Base-by-base conservation (phyloP, 106 monocot species). In the Posidonia australis region DNA sequence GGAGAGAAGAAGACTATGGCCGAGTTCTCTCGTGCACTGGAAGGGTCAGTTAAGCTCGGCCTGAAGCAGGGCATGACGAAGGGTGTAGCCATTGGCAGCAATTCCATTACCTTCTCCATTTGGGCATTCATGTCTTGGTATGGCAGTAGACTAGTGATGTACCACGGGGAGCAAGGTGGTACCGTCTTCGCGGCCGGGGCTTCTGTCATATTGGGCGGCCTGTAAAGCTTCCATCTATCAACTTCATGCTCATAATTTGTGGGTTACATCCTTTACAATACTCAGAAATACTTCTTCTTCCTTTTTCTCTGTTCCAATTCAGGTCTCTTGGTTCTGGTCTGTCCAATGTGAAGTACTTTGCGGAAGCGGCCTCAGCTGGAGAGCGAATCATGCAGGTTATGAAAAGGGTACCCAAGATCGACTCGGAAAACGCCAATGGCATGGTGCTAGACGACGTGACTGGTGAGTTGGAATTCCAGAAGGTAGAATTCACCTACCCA, bases 81-180 rank as follows among this genome's bases (percentile, higher is more conserved):
- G 70, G 92, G 92, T 3, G 23, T 92, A 29, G 92, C 85, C 25
- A 74, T 92, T 11, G 92, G 92, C 1, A 83, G 85, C 71, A 88
- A 88, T 26, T 75, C 84, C 49, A 47, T 92, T 23, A 79, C 80
- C n/a, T 92, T 81, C 53, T 68, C 88, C 22, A 80, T 88, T 9
- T 92, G 85, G 80, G 88, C 92, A 1, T 75, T 92, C 67, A 56
- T 83, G 41, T 60, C 71, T 19, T 92, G 92, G 92, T 88, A 88
- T 45, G 82, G 88, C 48, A 85, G 88, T 76, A 80, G 63, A 24
- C 76, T 92, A 5, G 85, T 88, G 49, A 88, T 92, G 78, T 77
- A 83, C 69, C 83, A 88, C 30, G 74, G 73, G 21, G 66, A 45
- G 13, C 44, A 68, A 43, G 92, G 92, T 5, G 92, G 92, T 28